Percentiles rank a stretch among this genome's conserved stretches.
phyloP scores from a whole-genome alignment of 1,284 basidiomycete genomes.

The Neolentinus lepideus region DNA sequence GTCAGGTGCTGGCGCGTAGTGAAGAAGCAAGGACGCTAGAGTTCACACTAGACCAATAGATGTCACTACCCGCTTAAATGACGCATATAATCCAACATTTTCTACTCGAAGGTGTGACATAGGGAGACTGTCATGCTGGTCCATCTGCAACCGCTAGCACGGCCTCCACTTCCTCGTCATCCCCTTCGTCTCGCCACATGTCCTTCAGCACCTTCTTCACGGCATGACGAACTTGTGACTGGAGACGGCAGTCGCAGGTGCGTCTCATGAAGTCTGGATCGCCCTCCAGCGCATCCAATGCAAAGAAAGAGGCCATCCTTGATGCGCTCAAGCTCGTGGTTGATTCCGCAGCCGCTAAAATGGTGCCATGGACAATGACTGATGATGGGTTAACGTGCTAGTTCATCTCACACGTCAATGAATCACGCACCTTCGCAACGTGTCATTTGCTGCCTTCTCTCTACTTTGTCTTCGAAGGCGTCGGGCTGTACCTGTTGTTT shows the following conservation, averaged over 20 bases:
- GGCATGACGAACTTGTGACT: constrained; percentile 13
- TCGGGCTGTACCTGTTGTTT: constrained; percentile 20
- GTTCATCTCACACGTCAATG: constrained; percentile 3
- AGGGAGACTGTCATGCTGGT: no score
- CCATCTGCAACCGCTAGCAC: constrained; percentile 10
- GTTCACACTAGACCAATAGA: background rate
- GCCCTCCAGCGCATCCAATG: constrained; percentile 58
- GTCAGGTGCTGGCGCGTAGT: constrained; percentile 16
- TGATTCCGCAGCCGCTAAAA: constrained; percentile 53
- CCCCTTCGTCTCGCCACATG: constrained; percentile 25
- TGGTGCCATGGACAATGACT: constrained; percentile 62
- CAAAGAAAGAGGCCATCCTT: constrained; percentile 48
- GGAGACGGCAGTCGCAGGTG: constrained; percentile 55
- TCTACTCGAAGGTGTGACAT: no score
- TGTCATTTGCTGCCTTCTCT: constrained; percentile 19
- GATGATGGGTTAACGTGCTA: constrained; percentile 9
- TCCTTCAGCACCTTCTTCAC: constrained; percentile 34
- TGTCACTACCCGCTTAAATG: background rate
- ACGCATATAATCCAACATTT: no score
- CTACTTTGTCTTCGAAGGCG: background rate
- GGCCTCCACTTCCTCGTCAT: constrained; percentile 21
- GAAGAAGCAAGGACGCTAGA: background rate
- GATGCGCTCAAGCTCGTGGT: constrained; percentile 42
- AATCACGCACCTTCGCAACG: constrained; percentile 39
- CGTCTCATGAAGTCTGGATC: constrained; percentile 53